Evolutionary conservation across 2,329 filamentous ascomycete species (phyloP), one percentile per base, ranked within the genome.

Genomic region (Xylariales sp.): DNA sequence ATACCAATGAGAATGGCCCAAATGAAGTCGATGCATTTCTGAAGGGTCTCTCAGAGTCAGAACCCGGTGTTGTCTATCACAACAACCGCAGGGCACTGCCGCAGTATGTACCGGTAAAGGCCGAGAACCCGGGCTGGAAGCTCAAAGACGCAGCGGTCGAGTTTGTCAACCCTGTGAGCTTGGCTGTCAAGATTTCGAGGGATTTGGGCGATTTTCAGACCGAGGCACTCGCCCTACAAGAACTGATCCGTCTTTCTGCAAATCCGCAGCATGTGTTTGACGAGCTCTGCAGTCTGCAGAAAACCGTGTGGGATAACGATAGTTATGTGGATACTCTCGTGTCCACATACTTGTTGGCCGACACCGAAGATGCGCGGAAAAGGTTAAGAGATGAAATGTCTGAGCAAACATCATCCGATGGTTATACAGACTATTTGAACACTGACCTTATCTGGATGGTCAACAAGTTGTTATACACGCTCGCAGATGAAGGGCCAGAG

Each of bases 111-210:
- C 50, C 52, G 12, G 25, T 27, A 0, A 37, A 33, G 1, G 21
- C 11, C 4, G 51, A 55, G 25, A 51, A 42, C 11, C 50, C 51
- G 6, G 45, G 46, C 5, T 55, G 52, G 52, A 43, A 28, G 2
- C 10, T 27, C 2, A 15, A 8, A 9, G 41, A 50, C 14, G 45
- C 48, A 14, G 29, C 45, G 3, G 9, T 41, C 2, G 46, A 48
- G 16, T 27, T 47, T 4, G 44, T 39, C 25, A 25, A 39, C 5
- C 42, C 50, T 0, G 36, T 48, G 8, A 47, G 15, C n/a, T 32
- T 48, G 12, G 43, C 46, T 11, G 7, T 48, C 32, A 46, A 35
- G 15, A 46, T 39, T 8, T 45, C 46, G 5, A 46, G 38, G 21
- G 34, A 44, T 10, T 33, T 55, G 6, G 47, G 45, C 2, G 50